A percentile compares a stretch with the other conserved stretches of the same genome.
Conservation (phyloP, 1,284 basidiomycete species). For the Leccinum glutinopallens region DNA sequence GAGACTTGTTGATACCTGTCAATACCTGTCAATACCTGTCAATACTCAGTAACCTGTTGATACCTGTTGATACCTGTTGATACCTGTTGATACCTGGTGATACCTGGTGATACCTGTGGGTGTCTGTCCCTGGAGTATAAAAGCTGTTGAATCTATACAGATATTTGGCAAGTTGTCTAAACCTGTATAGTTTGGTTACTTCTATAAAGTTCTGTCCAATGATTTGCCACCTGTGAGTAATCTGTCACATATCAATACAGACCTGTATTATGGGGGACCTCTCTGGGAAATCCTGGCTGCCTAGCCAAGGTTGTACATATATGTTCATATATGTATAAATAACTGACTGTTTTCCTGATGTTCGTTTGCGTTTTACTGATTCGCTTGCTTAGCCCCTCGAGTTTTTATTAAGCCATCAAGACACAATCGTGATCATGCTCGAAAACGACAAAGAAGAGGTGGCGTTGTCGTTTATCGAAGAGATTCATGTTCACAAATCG, state of each 20-base stretch:
- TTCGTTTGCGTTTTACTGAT: too few relatives aligned
- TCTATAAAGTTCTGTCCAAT: slow-evolving; percentile 1
- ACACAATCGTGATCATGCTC: too few relatives aligned
- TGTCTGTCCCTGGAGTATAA: background rate
- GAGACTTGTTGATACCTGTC: background rate
- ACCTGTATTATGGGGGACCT: background rate
- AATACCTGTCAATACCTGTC: background rate
- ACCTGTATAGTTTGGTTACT: background rate
- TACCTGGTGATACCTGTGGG: background rate
- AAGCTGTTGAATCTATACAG: background rate
- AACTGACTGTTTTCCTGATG: background rate
- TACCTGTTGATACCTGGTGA: background rate
- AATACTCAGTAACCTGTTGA: background rate
- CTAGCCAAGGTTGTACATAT: background rate
- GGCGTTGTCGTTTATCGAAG: too few relatives aligned
- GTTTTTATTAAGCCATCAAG: too few relatives aligned
- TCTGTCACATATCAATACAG: background rate
- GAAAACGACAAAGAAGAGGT: too few relatives aligned
- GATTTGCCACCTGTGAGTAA: background rate
- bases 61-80: background rate
- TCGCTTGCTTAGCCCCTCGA: too few relatives aligned
- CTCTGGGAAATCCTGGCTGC: background rate
- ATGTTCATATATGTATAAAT: background rate
- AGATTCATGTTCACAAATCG: too few relatives aligned
- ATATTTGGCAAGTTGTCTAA: background rate